Base-by-base conservation (phyloP, 192 early-diverging fungal genomes). In the Mortierella antarctica region DNA sequence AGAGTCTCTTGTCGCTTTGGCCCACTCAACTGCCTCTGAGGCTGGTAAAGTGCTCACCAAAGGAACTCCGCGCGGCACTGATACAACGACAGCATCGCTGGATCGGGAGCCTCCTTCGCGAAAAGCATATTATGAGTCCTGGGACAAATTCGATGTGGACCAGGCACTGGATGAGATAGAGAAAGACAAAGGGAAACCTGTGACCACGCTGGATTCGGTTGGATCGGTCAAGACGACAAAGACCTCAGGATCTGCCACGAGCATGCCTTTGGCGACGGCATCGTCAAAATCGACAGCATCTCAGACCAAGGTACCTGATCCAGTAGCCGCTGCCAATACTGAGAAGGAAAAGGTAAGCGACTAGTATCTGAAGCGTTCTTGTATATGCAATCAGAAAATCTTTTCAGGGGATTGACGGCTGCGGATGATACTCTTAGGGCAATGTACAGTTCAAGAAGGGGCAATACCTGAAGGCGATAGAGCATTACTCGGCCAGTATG, bases 401-500 rank as follows among this genome's bases (percentile, higher is more conserved):
- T 2, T 31, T 31, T 31, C 31, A 31, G 3, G 31, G 31, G 31
- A 31, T 31, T 59, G 50, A 51, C n/a, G 4, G 50, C n/a, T n/a
- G n/a, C 13, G n/a, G 50, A 51, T 59, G 14, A 59, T 23, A 31
- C 4, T 31, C 21, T 2, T 57, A 73, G 71, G 71, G 71, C 44
- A 73, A 73, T n/a, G 71, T 44, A 31, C 49, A 50, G 21, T 73
- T 65, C 64, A 84, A 85, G 62, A 88, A 88, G 64, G 83, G 83
- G 10, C 73, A 88, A n/a, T 92, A 86, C 65, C 47, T 69, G 2
- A 62, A 82, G 14, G 94, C 95, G 8, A 68, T 91, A 47, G 73
- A 73, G 15, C 83, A 87, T 55, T 96, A 95, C 84, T 83, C 88
- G 7, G 83, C 85, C 45, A 88, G 88, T 55, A 90, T 96, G 56